Percentiles rank a stretch among this genome's conserved stretches.
phyloP scores from a whole-genome alignment of 345 rosid genomes.

The Gossypium australe region DNA sequence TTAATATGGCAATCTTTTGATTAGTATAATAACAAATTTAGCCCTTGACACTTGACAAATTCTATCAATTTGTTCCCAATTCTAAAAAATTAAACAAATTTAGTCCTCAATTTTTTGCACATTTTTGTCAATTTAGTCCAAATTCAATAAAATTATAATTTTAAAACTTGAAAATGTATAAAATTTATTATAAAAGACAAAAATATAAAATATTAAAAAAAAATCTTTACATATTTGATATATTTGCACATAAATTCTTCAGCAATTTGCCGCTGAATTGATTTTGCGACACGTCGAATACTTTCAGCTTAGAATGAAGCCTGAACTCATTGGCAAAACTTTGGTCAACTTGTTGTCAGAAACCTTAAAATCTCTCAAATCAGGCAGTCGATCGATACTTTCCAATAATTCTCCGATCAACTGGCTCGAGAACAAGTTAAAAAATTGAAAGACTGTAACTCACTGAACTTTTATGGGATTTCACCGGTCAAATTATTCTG shows the following conservation, averaged over 20 bases:
- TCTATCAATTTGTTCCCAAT: no score
- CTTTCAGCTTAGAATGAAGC: slow-evolving; percentile 44
- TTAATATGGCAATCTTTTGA: no score
- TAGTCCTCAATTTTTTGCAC: no score
- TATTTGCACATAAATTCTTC: slow-evolving; percentile 43
- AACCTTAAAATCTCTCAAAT: slow-evolving; percentile 27
- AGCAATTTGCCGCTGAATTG: slow-evolving; percentile 65
- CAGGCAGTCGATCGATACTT: slow-evolving; percentile 45
- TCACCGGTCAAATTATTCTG: slow-evolving; percentile 56
- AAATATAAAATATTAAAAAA: no score
- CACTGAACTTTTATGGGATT: slow-evolving; percentile 49
- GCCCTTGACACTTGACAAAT: no score
- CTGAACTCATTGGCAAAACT: slow-evolving; percentile 45
- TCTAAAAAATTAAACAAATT: no score
- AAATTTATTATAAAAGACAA: no score
- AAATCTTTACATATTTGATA: no score
- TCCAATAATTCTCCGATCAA: slow-evolving; percentile 56
- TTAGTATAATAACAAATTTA: no score
- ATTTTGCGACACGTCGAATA: slow-evolving; percentile 50
- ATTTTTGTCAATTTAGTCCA: no score
- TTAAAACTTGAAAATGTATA: no score
- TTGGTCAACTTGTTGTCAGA: slow-evolving; percentile 58
- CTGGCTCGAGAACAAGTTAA: slow-evolving; percentile 38
- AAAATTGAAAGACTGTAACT: slow-evolving; percentile 35
- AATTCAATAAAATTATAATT: no score